A percentile compares a stretch with the other conserved stretches of the same genome.
These are phyloP conservation scores for Articulospora tetracladia DNA, from an alignment of 495 filamentous ascomycete species.

Conservation along the genomic window DNA sequence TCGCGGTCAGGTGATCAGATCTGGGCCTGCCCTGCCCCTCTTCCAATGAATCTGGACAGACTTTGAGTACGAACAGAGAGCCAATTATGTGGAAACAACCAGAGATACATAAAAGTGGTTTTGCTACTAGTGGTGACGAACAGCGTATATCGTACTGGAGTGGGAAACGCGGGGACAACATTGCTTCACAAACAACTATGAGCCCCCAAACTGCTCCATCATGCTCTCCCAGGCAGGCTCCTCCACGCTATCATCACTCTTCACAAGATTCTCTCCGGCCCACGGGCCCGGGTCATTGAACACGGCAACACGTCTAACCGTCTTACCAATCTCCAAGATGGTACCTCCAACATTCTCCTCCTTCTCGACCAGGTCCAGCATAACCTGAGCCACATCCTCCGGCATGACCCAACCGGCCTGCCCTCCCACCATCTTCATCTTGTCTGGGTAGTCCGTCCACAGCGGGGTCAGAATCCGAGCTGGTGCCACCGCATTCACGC, in stretches of 20 bases:
- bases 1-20: no score
- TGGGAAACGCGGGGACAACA: no score
- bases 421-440: constrained; percentile 42
- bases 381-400: constrained; percentile 62
- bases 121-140: no score
- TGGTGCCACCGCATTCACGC: constrained; percentile 65
- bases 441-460: constrained; percentile 67
- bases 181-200: not conserved
- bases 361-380: constrained; percentile 56
- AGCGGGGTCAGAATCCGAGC: constrained; percentile 64
- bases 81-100: no score
- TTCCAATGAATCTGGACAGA: no score
- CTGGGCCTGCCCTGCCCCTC: no score
- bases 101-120: no score
- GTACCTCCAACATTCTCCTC: constrained; percentile 37
- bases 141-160: no score
- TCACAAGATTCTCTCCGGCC: constrained; percentile 18
- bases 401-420: constrained; percentile 58
- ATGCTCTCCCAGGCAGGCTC: constrained; percentile 15
- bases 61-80: no score
- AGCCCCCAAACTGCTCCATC: not conserved
- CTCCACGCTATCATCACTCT: not conserved
- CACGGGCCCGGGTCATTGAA: constrained; percentile 58
- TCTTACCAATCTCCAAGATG: constrained; percentile 56
- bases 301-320: constrained; percentile 45